Percentiles rank a stretch among this genome's conserved stretches.
phyloP scores from a whole-genome alignment of 352 stramenopile genomes.

The Pythium coloratum region DNA sequence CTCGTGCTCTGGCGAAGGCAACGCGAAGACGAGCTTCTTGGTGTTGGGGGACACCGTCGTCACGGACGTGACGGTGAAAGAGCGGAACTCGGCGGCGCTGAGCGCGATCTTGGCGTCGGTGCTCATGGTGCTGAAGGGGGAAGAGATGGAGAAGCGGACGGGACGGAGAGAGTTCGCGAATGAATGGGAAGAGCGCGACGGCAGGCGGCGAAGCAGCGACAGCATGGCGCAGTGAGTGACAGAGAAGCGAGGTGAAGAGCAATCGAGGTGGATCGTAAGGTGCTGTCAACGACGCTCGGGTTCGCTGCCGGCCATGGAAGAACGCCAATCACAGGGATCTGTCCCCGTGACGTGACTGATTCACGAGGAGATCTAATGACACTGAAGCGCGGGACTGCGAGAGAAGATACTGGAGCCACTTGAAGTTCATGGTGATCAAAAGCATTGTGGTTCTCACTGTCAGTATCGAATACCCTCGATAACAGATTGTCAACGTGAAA shows the following conservation, averaged over 20 bases:
- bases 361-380: background rate
- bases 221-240: constrained; percentile 1
- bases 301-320: constrained; percentile 2
- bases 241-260: background rate
- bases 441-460: too few species aligned
- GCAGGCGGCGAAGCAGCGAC: constrained; percentile 2
- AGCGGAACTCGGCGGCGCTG: constrained; percentile 55
- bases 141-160: background rate
- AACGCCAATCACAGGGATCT: constrained; percentile 2
- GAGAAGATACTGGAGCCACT: background rate
- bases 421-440: background rate
- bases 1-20: constrained; percentile 57
- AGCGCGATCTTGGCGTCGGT: constrained; percentile 35
- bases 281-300: constrained; percentile 1
- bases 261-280: background rate
- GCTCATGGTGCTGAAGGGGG: constrained; percentile 5
- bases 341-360: background rate
- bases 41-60: constrained; percentile 66
- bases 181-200: constrained; percentile 4
- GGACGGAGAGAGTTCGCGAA: constrained; percentile 10
- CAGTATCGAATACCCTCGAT: too few species aligned
- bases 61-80: constrained; percentile 64
- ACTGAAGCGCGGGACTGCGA: background rate
- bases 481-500: too few species aligned
- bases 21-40: constrained; percentile 54